Percentiles rank a stretch among this genome's conserved stretches.
These are phyloP conservation scores for Monosporascus sp. DNA, from an alignment of 2,329 filamentous ascomycete species.

Conservation along the genomic window DNA sequence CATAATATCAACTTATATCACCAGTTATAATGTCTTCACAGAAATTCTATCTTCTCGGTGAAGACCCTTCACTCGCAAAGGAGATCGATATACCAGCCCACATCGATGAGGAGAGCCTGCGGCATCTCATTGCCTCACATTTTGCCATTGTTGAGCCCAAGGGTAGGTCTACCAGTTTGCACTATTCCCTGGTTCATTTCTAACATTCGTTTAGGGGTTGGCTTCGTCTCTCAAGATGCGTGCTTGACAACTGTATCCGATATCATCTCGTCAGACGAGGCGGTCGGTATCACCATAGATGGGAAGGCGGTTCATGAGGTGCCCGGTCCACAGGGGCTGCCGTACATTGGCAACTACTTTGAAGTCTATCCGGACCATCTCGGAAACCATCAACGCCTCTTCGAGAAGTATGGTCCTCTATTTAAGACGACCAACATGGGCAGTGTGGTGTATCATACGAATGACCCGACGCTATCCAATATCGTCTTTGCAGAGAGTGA, in stretches of 20 bases:
- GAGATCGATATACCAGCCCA: conserved; percentile 32
- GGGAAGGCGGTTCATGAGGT: conserved; percentile 43
- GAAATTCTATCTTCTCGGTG: conserved; percentile 38
- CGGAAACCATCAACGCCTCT: conserved; percentile 51
- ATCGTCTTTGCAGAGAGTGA: conserved; percentile 44
- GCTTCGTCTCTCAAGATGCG: conserved; percentile 28
- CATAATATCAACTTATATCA: conserved; percentile 1
- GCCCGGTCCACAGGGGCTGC: conserved; percentile 43
- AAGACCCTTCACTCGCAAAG: conserved; percentile 30
- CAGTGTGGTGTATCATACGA: conserved; percentile 43
- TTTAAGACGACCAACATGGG: conserved; percentile 50
- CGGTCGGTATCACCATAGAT: conserved; percentile 42
- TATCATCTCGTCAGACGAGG: conserved; percentile 26
- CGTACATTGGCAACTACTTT: conserved; percentile 48
- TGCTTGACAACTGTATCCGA: conserved; percentile 30
- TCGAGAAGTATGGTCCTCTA: conserved; percentile 46
- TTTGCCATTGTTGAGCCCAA: conserved; percentile 39
- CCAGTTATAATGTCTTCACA: conserved; percentile 28
- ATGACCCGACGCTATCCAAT: conserved; percentile 40
- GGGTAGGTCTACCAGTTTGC: conserved; percentile 20
- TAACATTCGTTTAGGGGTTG: conserved; percentile 26
- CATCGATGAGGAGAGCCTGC: conserved; percentile 32
- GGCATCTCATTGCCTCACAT: conserved; percentile 34
- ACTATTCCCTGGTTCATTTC: background rate
- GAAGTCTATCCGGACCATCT: conserved; percentile 54